A percentile compares a stretch with the other conserved stretches of the same genome.
Conservation (phyloP, 768 basidiomycete species). For the Podaxis sp. region DNA sequence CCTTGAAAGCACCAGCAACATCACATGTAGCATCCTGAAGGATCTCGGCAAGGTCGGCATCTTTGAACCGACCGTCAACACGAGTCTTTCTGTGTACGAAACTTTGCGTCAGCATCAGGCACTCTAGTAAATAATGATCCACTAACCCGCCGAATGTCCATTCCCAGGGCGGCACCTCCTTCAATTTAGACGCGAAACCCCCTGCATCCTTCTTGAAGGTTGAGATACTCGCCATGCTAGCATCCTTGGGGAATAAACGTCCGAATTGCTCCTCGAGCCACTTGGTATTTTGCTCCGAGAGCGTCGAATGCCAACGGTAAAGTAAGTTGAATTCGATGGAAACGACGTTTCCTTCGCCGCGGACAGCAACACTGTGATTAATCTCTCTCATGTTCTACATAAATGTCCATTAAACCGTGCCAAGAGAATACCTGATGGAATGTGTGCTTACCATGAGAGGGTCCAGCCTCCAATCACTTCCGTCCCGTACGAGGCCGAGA, state of each 20-base stretch:
- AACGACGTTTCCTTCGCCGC: conserved; percentile 74
- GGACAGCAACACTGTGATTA: conserved; percentile 52
- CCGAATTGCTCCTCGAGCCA: conserved; percentile 56
- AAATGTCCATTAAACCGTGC: neutral
- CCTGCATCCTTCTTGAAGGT: conserved; percentile 39
- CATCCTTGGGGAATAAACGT: conserved; percentile 41
- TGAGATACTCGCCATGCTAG: conserved; percentile 32
- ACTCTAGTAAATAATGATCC: neutral
- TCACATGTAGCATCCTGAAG: conserved; percentile 61
- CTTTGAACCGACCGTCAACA: conserved; percentile 58
- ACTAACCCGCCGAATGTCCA: conserved; percentile 60
- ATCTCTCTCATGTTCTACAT: conserved; percentile 48
- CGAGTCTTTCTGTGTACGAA: conserved; percentile 44
- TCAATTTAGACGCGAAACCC: conserved; percentile 22
- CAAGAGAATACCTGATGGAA: neutral
- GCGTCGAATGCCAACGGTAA: conserved; percentile 66
- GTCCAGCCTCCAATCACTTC: conserved; percentile 64
- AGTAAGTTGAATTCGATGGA: conserved; percentile 75
- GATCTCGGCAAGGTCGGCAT: conserved; percentile 61
- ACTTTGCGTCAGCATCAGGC: neutral
- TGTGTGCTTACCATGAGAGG: conserved; percentile 52
- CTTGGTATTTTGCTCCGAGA: conserved; percentile 51
- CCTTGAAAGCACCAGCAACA: conserved; percentile 63
- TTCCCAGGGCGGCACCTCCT: conserved; percentile 33
- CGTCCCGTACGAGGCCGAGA: conserved; percentile 66